These are phyloP conservation scores for Candida alai DNA, from an alignment of 805 yeast genomes.

Conservation along the genomic window DNA sequence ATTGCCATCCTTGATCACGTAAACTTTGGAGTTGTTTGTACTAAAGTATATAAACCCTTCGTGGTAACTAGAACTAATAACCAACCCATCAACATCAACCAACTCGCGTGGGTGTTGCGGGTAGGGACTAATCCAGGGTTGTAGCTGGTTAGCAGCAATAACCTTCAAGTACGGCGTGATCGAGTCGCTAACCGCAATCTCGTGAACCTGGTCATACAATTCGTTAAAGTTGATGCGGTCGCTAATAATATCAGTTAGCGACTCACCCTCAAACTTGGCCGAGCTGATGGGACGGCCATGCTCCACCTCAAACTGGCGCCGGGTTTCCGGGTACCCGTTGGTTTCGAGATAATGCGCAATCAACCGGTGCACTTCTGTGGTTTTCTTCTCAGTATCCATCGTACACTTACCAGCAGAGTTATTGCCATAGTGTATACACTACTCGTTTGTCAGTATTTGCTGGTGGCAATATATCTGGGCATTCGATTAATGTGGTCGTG, in stretches of 20 bases:
- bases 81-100: slow-evolving; percentile 19
- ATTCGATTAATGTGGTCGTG: too few species aligned
- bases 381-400: too few species aligned
- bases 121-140: slow-evolving; percentile 30
- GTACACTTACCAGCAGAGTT: too few species aligned
- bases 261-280: slow-evolving; percentile 23
- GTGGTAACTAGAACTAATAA: slow-evolving; percentile 17
- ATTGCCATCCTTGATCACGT: slow-evolving; percentile 15
- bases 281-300: slow-evolving; percentile 31
- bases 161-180: slow-evolving; percentile 8
- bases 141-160: slow-evolving; percentile 12
- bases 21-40: slow-evolving; percentile 17
- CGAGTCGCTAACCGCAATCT: slow-evolving; percentile 2
- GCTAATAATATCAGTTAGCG: slow-evolving; percentile 34
- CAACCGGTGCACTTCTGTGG: slow-evolving; percentile 23
- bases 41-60: slow-evolving; percentile 13
- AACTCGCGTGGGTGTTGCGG: slow-evolving; percentile 16
- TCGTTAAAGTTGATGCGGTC: slow-evolving; percentile 33
- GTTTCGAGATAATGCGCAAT: slow-evolving; percentile 58
- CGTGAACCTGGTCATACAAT: slow-evolving; percentile 9
- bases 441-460: too few species aligned
- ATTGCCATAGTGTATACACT: too few species aligned
- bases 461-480: too few species aligned
- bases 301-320: slow-evolving; percentile 47
- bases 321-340: slow-evolving; percentile 45